Evolutionary conservation across 2,329 filamentous ascomycete genomes (phyloP).

Genomic region (Cladosporium sp.): DNA sequence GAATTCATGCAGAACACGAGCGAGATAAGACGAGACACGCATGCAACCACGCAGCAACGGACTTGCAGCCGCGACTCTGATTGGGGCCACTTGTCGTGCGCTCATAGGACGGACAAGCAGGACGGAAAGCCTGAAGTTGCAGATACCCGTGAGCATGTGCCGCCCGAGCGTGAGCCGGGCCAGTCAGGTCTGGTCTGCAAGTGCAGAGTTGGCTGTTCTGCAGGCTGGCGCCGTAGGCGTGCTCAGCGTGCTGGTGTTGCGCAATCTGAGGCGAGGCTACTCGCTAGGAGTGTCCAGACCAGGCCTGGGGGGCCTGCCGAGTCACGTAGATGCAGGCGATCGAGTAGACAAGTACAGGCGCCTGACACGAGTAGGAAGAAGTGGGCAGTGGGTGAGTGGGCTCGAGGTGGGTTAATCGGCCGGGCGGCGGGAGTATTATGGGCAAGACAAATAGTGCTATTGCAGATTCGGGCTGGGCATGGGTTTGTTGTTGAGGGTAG

Average conservation of each 20-base stretch:
- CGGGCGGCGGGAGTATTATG: conserved; percentile 10
- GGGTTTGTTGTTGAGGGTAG: not conserved
- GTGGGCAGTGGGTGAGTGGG: not conserved
- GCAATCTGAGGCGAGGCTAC: conserved; percentile 1
- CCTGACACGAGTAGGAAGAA: not conserved
- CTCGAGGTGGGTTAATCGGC: not conserved
- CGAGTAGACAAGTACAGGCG: conserved; percentile 3
- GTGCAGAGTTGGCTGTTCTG: not conserved
- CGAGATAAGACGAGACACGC: not conserved
- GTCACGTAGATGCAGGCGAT: conserved; percentile 14
- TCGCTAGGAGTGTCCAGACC: conserved; percentile 7
- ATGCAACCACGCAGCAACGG: not conserved
- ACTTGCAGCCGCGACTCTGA: not conserved
- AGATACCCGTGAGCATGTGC: not conserved
- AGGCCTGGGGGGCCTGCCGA: conserved; percentile 2
- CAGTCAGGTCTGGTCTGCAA: not conserved
- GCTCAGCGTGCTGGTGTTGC: not conserved
- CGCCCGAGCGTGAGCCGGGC: conserved; percentile 1
- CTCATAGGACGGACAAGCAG: not conserved
- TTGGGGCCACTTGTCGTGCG: not conserved
- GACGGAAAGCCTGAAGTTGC: not conserved
- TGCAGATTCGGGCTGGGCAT: conserved; percentile 4
- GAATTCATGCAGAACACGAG: conserved; percentile 11
- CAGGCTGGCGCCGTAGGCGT: conserved; percentile 1
- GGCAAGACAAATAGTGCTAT: not conserved